A percentile compares a stretch with the other conserved stretches of the same genome.
Evolutionary conservation across 2,329 filamentous ascomycete species (phyloP).

Genomic region (Clarireedia monteithiana): DNA sequence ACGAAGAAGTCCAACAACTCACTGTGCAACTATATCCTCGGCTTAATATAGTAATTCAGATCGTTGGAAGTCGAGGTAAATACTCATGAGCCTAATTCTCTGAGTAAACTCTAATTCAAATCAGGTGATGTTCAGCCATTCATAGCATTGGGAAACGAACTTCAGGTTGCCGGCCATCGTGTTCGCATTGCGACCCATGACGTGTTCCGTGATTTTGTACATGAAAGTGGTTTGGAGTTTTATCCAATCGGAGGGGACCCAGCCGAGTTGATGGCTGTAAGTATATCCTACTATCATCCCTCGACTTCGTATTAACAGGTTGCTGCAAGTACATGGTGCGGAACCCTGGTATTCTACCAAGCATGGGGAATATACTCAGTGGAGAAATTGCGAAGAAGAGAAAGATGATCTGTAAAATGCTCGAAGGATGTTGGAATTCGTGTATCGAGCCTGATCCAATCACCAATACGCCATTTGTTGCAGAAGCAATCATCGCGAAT

Average conservation of each 20-base stretch:
- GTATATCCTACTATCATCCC: background rate
- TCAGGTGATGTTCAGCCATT: conserved; percentile 67
- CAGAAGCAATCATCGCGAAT: conserved; percentile 73
- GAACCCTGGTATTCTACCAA: conserved; percentile 74
- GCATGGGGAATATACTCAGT: conserved; percentile 61
- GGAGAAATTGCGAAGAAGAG: conserved; percentile 68
- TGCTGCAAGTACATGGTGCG: conserved; percentile 48
- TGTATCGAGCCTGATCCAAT: conserved; percentile 52
- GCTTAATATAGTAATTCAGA: conserved; percentile 75
- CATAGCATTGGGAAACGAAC: conserved; percentile 61
- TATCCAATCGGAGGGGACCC: conserved; percentile 74
- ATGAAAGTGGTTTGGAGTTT: conserved; percentile 65
- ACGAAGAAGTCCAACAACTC: background rate
- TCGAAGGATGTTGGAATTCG: conserved; percentile 74
- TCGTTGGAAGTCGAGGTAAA: conserved; percentile 65
- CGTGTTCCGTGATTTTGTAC: conserved; percentile 66
- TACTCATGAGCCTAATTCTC: background rate
- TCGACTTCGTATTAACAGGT: background rate
- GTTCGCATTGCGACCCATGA: conserved; percentile 73
- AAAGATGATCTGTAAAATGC: conserved; percentile 65
- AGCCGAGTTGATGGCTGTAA: conserved; percentile 21
- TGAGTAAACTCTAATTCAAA: background rate
- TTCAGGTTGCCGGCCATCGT: conserved; percentile 60
- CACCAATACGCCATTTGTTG: conserved; percentile 40
- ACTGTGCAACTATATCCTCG: conserved; percentile 6